Evolutionary conservation across 2,329 filamentous ascomycete genomes (phyloP).

Genomic region (Venturia effusa): DNA sequence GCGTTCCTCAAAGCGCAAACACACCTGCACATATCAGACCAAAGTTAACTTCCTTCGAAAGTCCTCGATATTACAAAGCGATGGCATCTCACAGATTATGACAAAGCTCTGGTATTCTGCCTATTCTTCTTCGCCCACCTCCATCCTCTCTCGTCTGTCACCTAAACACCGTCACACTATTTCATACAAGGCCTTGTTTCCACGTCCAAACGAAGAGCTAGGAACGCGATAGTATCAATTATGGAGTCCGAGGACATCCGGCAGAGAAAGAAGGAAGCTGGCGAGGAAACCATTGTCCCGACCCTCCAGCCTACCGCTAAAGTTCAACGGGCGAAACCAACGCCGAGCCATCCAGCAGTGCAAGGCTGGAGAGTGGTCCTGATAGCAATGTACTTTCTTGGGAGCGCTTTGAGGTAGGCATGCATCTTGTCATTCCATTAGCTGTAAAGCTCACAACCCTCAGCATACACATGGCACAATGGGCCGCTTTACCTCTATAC

Average conservation of each 20-base stretch:
- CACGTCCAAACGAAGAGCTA: not conserved
- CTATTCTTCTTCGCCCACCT: not conserved
- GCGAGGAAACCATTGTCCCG: not conserved
- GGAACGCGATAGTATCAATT: not conserved
- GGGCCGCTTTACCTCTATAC: conserved; percentile 64
- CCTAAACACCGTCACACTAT: not conserved
- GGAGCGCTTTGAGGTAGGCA: conserved; percentile 28
- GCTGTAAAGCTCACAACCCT: not conserved
- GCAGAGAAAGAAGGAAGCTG: not conserved
- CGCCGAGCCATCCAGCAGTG: not conserved
- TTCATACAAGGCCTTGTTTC: not conserved
- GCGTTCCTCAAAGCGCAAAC: not conserved
- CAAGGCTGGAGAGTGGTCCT: conserved; percentile 28
- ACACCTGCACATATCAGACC: not conserved
- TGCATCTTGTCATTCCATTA: not conserved
- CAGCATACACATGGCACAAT: conserved; percentile 52
- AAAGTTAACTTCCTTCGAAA: not conserved
- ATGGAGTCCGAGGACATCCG: not conserved
- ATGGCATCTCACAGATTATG: not conserved
- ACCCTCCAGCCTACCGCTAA: not conserved
- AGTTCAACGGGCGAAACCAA: not conserved
- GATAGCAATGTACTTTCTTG: conserved; percentile 36
- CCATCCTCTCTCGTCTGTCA: not conserved
- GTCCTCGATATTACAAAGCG: not conserved
- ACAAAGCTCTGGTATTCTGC: not conserved